phyloP scores from a whole-genome alignment of 78 protist species.

The Dictyostelium firmibasis region DNA sequence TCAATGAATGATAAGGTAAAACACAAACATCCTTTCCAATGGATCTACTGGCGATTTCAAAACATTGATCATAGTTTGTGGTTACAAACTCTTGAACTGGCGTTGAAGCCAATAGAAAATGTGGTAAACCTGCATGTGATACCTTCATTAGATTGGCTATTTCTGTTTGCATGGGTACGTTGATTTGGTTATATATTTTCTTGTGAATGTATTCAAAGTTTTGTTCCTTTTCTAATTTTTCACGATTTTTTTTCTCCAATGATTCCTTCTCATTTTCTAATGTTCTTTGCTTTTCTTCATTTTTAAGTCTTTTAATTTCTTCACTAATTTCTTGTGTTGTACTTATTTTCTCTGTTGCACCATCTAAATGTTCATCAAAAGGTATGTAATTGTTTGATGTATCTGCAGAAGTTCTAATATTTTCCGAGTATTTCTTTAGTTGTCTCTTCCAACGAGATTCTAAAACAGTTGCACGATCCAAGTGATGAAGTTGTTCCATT shows the following conservation, averaged over 20 bases:
- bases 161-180: conserved; percentile 75
- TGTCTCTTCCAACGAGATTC: conserved; percentile 62
- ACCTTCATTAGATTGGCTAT: conserved; percentile 49
- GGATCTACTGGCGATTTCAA: conserved; percentile 73
- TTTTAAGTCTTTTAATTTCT: neutral
- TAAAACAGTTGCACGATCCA: conserved; percentile 71
- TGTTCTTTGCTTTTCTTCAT: neutral
- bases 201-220: neutral
- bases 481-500: conserved; percentile 45
- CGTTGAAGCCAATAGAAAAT: conserved; percentile 62
- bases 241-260: neutral
- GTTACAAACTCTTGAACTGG: conserved; percentile 79
- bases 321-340: neutral
- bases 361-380: neutral
- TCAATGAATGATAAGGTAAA: conserved; percentile 30
- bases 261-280: neutral
- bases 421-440: neutral
- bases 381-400: neutral
- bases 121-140: conserved; percentile 37
- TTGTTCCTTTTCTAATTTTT: neutral
- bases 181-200: neutral
- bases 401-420: neutral
- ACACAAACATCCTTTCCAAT: conserved; percentile 11
- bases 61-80: conserved; percentile 85
- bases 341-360: neutral